These are phyloP conservation scores for Paraphoma sp. DNA, from an alignment of 2,329 filamentous ascomycete genomes.

Conservation along the genomic window DNA sequence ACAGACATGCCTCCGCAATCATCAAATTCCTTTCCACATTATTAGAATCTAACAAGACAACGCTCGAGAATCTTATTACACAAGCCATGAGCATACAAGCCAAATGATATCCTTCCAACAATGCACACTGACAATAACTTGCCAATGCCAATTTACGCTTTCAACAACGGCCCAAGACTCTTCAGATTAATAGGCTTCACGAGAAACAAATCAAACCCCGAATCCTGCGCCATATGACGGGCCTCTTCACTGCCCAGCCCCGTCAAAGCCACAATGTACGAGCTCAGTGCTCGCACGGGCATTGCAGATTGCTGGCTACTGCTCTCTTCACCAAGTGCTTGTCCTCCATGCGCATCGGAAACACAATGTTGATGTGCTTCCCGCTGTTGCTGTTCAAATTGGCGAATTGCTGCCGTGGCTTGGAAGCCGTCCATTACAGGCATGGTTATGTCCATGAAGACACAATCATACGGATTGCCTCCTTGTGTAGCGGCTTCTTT, in stretches of 20 bases:
- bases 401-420: constrained; percentile 31
- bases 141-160: background rate
- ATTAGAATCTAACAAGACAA: no score
- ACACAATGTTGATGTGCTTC: background rate
- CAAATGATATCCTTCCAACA: no score
- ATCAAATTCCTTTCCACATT: no score
- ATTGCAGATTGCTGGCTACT: no score
- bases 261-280: constrained; percentile 27
- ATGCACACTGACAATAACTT: no score
- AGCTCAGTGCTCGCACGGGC: background rate
- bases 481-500: no score
- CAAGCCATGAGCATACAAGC: no score
- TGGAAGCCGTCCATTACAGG: constrained; percentile 41
- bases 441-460: constrained; percentile 44
- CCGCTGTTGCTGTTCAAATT: constrained; percentile 19
- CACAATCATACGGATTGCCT: background rate
- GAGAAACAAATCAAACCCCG: constrained; percentile 30
- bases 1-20: no score
- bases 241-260: constrained; percentile 26
- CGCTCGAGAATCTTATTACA: no score
- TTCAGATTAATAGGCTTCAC: background rate
- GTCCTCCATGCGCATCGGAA: background rate
- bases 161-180: background rate
- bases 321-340: background rate
- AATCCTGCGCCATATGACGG: constrained; percentile 19